Conservation (phyloP, 2,329 filamentous ascomycete genomes). For the Phialophora expanda region DNA sequence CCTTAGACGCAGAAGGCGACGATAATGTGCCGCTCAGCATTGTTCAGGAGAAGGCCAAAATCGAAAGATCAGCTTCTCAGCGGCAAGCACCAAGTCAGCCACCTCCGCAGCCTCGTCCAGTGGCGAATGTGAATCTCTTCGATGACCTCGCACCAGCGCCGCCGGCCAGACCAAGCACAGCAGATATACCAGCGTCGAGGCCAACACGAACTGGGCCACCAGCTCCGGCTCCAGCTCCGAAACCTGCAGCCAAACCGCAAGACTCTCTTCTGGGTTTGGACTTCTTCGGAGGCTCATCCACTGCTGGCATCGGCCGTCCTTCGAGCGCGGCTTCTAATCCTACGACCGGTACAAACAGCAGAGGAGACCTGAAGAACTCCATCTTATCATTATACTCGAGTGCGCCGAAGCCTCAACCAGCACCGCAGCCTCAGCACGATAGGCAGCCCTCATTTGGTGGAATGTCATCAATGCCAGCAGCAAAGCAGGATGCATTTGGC, state of each 20-base stretch:
- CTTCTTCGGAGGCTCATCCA: slow-evolving; percentile 77
- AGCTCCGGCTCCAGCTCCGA: slow-evolving; percentile 60
- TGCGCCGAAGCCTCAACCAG: slow-evolving; percentile 74
- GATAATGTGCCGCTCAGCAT: slow-evolving; percentile 76
- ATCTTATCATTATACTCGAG: slow-evolving; percentile 94
- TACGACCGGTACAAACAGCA: slow-evolving; percentile 66
- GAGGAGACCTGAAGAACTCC: slow-evolving; percentile 94
- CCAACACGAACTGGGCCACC: slow-evolving; percentile 69
- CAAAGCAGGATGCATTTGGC: slow-evolving; percentile 60
- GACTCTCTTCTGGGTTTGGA: slow-evolving; percentile 92
- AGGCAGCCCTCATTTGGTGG: slow-evolving; percentile 70
- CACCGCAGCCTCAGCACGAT: slow-evolving; percentile 58
- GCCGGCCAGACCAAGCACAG: slow-evolving; percentile 72
- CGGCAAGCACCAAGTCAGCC: slow-evolving; percentile 48
- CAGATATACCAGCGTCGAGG: slow-evolving; percentile 65
- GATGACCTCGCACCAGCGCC: slow-evolving; percentile 70
- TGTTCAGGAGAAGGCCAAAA: slow-evolving; percentile 73
- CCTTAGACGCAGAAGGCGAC: slow-evolving; percentile 80
- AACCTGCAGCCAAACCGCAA: slow-evolving; percentile 64
- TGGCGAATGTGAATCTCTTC: slow-evolving; percentile 76
- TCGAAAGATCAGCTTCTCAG: slow-evolving; percentile 64
- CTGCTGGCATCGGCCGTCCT: slow-evolving; percentile 73
- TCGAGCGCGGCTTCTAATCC: slow-evolving; percentile 75
- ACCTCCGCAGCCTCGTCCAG: slow-evolving; percentile 47
- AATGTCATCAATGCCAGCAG: slow-evolving; percentile 63